These are phyloP conservation scores for Bonia amplexicaulis DNA, from an alignment of 176 grass and related monocot genomes.

Conservation along the genomic window DNA sequence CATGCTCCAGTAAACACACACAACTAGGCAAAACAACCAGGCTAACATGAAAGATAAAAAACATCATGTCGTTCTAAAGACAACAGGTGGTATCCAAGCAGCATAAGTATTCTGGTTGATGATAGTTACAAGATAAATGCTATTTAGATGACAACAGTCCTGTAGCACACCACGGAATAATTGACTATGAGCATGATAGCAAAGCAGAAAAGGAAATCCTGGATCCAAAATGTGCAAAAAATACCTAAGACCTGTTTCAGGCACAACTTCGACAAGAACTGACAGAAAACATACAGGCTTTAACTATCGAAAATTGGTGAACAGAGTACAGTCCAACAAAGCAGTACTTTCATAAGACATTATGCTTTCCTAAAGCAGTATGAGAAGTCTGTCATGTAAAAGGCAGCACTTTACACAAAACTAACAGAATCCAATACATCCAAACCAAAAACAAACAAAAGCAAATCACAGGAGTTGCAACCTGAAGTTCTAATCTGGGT, in stretches of 20 bases:
- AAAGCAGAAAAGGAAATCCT: background rate
- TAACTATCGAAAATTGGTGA: background rate
- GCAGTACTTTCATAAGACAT: background rate
- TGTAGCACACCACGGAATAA: background rate
- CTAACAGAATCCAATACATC: background rate
- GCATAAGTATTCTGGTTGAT: background rate
- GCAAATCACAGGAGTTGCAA: background rate
- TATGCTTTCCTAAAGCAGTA: background rate
- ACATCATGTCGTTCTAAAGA: background rate
- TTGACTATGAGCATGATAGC: background rate
- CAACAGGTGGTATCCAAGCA: background rate
- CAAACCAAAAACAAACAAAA: background rate
- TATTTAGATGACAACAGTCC: background rate
- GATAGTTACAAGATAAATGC: background rate
- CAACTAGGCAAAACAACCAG: background rate
- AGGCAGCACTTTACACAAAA: background rate
- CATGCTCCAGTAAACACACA: background rate
- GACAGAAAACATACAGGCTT: slow-evolving; percentile 1
- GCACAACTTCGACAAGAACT: background rate
- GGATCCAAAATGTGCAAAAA: background rate
- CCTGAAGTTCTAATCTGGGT: background rate
- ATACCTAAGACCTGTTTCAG: slow-evolving; percentile 6
- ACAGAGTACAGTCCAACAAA: background rate
- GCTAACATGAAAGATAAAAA: background rate
- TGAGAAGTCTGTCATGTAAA: background rate